Evolutionary conservation across 352 stramenopile genomes (phyloP).

Genomic region (Pythium apleroticum): DNA sequence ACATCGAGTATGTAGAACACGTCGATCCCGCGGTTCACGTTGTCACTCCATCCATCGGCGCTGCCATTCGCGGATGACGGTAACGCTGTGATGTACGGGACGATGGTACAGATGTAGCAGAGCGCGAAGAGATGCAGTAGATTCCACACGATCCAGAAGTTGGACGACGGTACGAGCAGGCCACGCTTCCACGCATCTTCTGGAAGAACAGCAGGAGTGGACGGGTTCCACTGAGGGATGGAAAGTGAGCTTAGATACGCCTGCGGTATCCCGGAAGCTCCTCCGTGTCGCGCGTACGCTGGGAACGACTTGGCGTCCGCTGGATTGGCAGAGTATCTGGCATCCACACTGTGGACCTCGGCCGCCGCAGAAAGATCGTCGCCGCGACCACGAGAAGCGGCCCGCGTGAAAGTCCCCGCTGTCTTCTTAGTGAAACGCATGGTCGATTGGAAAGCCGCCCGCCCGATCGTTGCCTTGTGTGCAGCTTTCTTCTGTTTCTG

Average conservation of each 20-base stretch:
- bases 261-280: background rate
- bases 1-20: conserved; percentile 27
- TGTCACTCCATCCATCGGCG: conserved; percentile 7
- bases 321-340: background rate
- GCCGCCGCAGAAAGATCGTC: background rate
- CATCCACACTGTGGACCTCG: background rate
- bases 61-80: background rate
- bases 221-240: background rate
- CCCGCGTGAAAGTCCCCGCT: background rate
- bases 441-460: background rate
- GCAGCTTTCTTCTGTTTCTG: background rate
- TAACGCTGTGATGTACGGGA: conserved; percentile 26
- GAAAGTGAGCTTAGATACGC: background rate
- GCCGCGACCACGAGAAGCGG: background rate
- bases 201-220: background rate
- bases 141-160: conserved; percentile 27
- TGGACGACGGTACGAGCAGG: conserved; percentile 18
- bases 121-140: conserved; percentile 20
- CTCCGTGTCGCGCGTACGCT: background rate
- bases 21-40: conserved; percentile 21
- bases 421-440: conserved; percentile 2
- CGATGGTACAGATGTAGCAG: conserved; percentile 25
- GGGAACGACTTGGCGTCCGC: background rate
- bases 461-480: background rate
- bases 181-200: conserved; percentile 6